Evolutionary conservation across 2,329 filamentous ascomycete species (phyloP).

Genomic region (Lasiodiplodia gonubiensis): DNA sequence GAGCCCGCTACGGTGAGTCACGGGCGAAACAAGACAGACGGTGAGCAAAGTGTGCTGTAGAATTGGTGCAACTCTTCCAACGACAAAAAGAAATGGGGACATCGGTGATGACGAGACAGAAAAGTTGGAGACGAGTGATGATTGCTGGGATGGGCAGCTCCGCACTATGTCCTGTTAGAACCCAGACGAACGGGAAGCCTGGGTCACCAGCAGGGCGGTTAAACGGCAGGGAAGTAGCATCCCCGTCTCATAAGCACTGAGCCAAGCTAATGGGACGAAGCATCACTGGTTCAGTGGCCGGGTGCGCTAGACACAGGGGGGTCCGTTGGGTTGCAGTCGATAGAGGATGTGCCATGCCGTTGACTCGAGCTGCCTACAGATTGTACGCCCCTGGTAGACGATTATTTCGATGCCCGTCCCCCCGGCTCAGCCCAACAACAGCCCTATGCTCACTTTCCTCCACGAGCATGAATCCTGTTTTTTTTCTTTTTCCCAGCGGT

Average conservation of each 20-base stretch:
- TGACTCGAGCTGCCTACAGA: constrained; percentile 19
- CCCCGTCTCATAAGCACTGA: constrained; percentile 18
- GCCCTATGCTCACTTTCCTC: constrained; percentile 1
- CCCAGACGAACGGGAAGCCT: constrained; percentile 3
- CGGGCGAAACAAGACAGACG: neutral
- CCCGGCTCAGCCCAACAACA: constrained; percentile 12
- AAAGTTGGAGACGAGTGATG: constrained; percentile 13
- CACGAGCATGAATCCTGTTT: constrained; percentile 2
- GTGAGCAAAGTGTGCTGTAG: constrained; percentile 7
- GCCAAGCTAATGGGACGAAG: constrained; percentile 6
- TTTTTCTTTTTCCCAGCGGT: constrained; percentile 23
- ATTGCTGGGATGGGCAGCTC: neutral
- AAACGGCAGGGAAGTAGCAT: neutral
- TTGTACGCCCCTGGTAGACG: constrained; percentile 9
- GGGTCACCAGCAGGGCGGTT: neutral
- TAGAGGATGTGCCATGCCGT: constrained; percentile 1
- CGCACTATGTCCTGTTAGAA: neutral
- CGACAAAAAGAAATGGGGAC: constrained; percentile 2
- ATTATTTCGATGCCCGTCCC: constrained; percentile 19
- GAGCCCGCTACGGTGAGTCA: constrained; percentile 17
- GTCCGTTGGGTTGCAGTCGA: neutral
- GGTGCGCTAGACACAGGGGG: neutral
- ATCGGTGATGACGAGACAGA: constrained; percentile 1
- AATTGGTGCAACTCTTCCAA: neutral
- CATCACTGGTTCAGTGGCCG: constrained; percentile 8